These are phyloP conservation scores for Ophiosphaerella narmari DNA, from an alignment of 2,329 filamentous ascomycete species.

Conservation along the genomic window DNA sequence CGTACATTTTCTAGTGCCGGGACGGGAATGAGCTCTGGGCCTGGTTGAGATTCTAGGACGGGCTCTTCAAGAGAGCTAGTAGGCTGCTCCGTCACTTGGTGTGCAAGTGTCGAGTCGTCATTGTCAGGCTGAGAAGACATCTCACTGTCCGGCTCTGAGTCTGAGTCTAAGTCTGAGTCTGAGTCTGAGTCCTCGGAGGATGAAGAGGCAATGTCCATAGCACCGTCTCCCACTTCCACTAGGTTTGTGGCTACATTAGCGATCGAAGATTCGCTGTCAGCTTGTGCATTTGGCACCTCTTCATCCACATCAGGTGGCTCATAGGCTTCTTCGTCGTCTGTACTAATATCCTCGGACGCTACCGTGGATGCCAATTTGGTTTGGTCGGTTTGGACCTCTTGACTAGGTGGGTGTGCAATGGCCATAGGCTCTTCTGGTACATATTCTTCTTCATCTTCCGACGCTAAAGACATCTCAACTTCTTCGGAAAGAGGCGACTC, in stretches of 20 bases:
- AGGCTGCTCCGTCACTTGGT: slow-evolving; percentile 13
- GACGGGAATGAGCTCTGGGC: slow-evolving; percentile 6
- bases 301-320: slow-evolving; percentile 39
- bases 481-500: slow-evolving; percentile 33
- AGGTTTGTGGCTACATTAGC: slow-evolving; percentile 1
- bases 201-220: slow-evolving; percentile 42
- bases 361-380: slow-evolving; percentile 9
- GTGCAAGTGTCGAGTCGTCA: slow-evolving; percentile 14
- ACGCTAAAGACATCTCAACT: slow-evolving; percentile 41
- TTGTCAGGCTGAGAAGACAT: slow-evolving; percentile 17
- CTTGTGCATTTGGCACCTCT: slow-evolving; percentile 15
- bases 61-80: slow-evolving; percentile 43
- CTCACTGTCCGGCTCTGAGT: slow-evolving; percentile 19
- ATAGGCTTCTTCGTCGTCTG: slow-evolving; percentile 37
- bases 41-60: slow-evolving; percentile 46
- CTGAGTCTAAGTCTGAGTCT: slow-evolving; percentile 16
- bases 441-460: slow-evolving; percentile 35
- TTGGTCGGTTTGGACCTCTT: slow-evolving; percentile 7
- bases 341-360: slow-evolving; percentile 17
- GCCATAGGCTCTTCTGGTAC: slow-evolving; percentile 33
- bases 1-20: slow-evolving; percentile 24
- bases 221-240: slow-evolving; percentile 34
- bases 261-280: neutral
- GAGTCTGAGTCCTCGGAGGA: slow-evolving; percentile 29
- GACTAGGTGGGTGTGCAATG: slow-evolving; percentile 2